Percentiles rank a stretch among this genome's conserved stretches.
These are phyloP conservation scores for Morella rubra DNA, from an alignment of 306 rosid genomes.

Conservation along the genomic window DNA sequence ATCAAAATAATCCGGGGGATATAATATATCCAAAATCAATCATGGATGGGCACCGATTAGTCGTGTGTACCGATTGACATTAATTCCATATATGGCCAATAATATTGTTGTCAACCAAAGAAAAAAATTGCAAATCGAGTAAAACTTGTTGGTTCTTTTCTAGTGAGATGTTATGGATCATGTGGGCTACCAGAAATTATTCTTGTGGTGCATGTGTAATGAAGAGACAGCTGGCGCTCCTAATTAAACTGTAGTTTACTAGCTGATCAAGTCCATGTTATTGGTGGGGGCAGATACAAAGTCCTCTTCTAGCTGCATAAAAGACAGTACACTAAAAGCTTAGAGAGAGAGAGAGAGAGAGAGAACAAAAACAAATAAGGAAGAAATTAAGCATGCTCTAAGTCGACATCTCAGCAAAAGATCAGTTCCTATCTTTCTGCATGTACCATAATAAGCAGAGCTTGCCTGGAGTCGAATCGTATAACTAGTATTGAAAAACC, in stretches of 20 bases:
- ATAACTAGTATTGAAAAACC: no score
- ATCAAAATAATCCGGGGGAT: constrained; percentile 1
- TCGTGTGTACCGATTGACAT: no score
- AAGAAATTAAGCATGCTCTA: background rate
- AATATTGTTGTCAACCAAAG: no score
- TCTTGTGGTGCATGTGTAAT: background rate
- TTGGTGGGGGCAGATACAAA: background rate
- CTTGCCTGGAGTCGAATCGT: no score
- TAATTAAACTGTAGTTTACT: background rate
- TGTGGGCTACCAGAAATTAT: background rate
- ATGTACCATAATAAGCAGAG: background rate
- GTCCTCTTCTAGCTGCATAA: background rate
- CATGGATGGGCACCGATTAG: background rate
- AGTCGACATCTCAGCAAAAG: background rate
- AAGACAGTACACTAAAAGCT: background rate
- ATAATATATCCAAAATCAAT: constrained; percentile 20
- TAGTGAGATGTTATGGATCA: background rate
- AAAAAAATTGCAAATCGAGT: no score
- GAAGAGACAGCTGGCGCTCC: background rate
- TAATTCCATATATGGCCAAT: no score
- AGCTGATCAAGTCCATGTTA: no score
- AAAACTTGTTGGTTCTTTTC: background rate
- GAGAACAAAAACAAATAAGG: background rate
- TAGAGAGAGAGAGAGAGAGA: background rate
- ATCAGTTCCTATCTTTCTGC: background rate